Evolutionary conservation across 1,284 basidiomycete genomes (phyloP), one percentile per base, ranked within the genome.

Genomic region (Moesziomyces sp.): DNA sequence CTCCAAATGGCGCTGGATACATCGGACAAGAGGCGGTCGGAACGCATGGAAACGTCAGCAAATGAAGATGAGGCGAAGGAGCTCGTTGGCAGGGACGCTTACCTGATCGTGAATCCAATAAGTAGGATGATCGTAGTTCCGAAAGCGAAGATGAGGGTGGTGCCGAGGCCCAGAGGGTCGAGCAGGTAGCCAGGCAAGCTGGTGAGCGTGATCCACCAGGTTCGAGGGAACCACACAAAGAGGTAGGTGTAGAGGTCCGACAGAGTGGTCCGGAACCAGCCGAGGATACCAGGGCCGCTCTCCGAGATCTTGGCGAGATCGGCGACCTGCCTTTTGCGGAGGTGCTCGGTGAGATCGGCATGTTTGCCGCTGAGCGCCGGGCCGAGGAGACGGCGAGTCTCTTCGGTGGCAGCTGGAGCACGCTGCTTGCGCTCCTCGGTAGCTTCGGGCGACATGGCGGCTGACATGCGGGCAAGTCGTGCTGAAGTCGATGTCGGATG

Each of bases 161-260:
- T 28, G 13, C 26, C 35, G 19, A 65, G 42, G 42, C 67, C 60
- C 14, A 70, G 28, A 2, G 67, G 72, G n/a, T 70, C 72, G 9
- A 67, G 34, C 11, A 70, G 13, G 35, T 59, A 52, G 26, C 52
- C 30, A 8, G 72, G 72, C 44, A 70, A 44, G 49, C 67, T 70
- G 46, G 63, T 66, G 4, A 71, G 26, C 13, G 65, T 62, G 26
- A 24, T 18, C 55, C 61, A 70, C 67, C 67, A 74, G 5, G 59
- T 70, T 21, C 30, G 48, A 30, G 58, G 62, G 35, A 74, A 26
- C 71, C 71, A 74, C 2, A 46, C 53, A 28, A 67, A 35, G 14
- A 56, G 28, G 48, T 60, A 74, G 40, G 65, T 60, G 30, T 14
- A 46, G 16, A 70, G n/a, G 35, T 74, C 72, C 3, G 46, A 45